Percentiles rank a stretch among this genome's conserved stretches.
Conservation (phyloP, 257 asterid species). For the Schizonepeta tenuifolia region DNA sequence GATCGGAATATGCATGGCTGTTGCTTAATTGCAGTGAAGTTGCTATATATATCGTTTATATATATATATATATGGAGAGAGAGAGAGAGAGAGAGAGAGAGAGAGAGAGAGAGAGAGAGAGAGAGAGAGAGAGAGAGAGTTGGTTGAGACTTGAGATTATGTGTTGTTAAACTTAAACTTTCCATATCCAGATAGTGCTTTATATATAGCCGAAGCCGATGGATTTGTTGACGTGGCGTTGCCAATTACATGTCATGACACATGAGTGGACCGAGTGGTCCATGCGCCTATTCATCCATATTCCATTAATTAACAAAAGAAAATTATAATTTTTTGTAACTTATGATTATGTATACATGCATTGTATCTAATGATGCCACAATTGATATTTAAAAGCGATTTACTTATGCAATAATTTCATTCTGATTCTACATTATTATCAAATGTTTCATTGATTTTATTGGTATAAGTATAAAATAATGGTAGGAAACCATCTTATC, state of each 20-base stretch:
- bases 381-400: not conserved
- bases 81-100: too few species aligned
- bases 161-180: constrained; percentile 38
- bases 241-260: constrained; percentile 30
- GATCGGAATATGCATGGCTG: constrained; percentile 5
- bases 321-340: not conserved
- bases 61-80: too few species aligned
- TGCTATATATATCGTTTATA: too few species aligned
- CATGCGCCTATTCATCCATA: constrained; percentile 31
- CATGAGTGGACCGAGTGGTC: constrained; percentile 38
- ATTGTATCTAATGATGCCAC: constrained; percentile 24
- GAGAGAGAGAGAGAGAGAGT: not conserved
- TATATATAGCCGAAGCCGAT: constrained; percentile 41
- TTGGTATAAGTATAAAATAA: too few species aligned
- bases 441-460: too few species aligned
- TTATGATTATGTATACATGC: not conserved
- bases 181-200: constrained; percentile 35
- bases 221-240: constrained; percentile 46
- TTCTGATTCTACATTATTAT: not conserved
- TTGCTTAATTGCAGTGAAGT: not conserved
- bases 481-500: too few species aligned
- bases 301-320: not conserved
- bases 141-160: constrained; percentile 28
- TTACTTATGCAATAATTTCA: constrained; percentile 9
- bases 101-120: too few species aligned